Conservation (phyloP, 805 yeast genomes). For the Zygosaccharomyces rouxii region DNA sequence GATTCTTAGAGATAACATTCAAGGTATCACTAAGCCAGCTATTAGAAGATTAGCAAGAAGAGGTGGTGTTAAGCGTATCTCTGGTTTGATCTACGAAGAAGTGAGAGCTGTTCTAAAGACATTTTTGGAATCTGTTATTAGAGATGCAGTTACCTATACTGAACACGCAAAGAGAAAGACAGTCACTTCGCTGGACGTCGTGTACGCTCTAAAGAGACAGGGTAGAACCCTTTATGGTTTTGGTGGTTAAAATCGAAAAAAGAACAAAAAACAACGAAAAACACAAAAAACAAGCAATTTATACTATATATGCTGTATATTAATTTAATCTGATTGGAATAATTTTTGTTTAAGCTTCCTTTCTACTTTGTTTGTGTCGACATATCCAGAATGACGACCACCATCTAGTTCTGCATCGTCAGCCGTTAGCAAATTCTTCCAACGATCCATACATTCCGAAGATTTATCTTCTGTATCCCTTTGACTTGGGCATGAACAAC, state of each 20-base stretch:
- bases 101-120: conserved; percentile 95
- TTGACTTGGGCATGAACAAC: conserved; percentile 71
- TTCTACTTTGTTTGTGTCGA: conserved; percentile 11
- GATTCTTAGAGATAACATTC: conserved; percentile 98
- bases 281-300: conserved; percentile 1
- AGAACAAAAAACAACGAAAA: conserved; percentile 5
- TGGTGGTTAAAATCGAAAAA: conserved; percentile 72
- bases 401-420: conserved; percentile 7
- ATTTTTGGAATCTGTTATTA: conserved; percentile 93
- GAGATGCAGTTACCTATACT: conserved; percentile 99
- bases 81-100: conserved; percentile 98
- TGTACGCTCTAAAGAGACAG: conserved; percentile 99
- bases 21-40: conserved; percentile 99
- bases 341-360: conserved; percentile 5
- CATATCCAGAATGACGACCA: conserved; percentile 4
- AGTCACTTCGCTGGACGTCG: conserved; percentile 97
- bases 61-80: conserved; percentile 99
- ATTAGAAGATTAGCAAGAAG: conserved; percentile 99
- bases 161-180: conserved; percentile 99
- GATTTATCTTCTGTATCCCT: conserved; percentile 54
- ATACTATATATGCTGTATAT: background rate
- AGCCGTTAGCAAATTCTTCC: conserved; percentile 38
- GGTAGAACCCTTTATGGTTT: conserved; percentile 99
- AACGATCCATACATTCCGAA: conserved; percentile 48
- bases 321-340: conserved; percentile 2